Percentiles rank a stretch among this genome's conserved stretches.
Conservation (phyloP, 2,329 filamentous ascomycete species). For the Metarhizium anisopliae region DNA sequence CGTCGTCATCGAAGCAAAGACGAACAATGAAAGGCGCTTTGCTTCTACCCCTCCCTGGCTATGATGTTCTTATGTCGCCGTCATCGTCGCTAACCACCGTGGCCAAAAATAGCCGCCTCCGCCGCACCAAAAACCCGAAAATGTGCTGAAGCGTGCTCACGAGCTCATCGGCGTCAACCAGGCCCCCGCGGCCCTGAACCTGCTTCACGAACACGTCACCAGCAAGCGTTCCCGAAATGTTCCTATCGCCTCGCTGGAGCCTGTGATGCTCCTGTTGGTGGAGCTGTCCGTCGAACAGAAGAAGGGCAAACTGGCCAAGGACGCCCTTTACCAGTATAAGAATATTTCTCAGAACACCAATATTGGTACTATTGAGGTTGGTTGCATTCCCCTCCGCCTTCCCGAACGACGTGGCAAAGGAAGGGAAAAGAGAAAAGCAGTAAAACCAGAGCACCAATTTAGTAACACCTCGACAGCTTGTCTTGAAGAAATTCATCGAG, state of each 20-base stretch:
- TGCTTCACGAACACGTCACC: conserved; percentile 98
- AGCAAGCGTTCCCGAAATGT: conserved; percentile 97
- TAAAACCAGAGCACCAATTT: conserved; percentile 2
- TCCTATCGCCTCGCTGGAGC: conserved; percentile 91
- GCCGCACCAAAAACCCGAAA: conserved; percentile 95
- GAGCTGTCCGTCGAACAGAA: conserved; percentile 94
- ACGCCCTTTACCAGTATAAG: conserved; percentile 99
- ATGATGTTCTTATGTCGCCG: conserved; percentile 11
- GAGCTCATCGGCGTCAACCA: conserved; percentile 98
- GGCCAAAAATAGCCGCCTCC: conserved; percentile 67
- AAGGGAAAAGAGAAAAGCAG: neutral
- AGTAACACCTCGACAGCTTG: conserved; percentile 45
- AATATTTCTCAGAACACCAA: conserved; percentile 99
- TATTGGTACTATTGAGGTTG: conserved; percentile 90
- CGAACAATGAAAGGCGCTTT: conserved; percentile 15
- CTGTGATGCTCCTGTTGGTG: conserved; percentile 96
- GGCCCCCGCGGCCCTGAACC: conserved; percentile 79
- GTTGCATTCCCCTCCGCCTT: conserved; percentile 8
- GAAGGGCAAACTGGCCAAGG: conserved; percentile 97
- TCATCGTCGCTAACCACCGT: conserved; percentile 1
- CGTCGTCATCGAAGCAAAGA: conserved; percentile 14
- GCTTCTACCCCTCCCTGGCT: conserved; percentile 12
- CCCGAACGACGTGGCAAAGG: neutral
- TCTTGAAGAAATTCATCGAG: conserved; percentile 97
- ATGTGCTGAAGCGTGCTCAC: conserved; percentile 96